phyloP scores from a whole-genome alignment of 257 asterid species.

The Fraxinus pennsylvanica region DNA sequence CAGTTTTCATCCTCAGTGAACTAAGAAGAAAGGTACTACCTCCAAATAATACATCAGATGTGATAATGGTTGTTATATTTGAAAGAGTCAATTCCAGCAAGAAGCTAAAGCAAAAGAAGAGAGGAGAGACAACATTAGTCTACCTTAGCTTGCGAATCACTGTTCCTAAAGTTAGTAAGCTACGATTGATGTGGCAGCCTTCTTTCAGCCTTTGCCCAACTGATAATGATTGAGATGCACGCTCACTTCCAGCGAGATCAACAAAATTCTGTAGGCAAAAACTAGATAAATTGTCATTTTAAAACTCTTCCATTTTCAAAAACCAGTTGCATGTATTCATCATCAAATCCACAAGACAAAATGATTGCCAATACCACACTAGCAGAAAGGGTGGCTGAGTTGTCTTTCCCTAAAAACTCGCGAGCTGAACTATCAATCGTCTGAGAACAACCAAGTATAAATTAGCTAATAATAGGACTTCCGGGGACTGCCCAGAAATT shows the following conservation, averaged over 20 bases:
- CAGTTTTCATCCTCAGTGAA: not conserved
- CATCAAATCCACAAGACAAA: not conserved
- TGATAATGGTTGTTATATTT: not conserved
- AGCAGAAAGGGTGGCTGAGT: conserved; percentile 96
- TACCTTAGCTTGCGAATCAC: conserved; percentile 81
- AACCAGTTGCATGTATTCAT: conserved; percentile 21
- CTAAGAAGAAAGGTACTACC: not conserved
- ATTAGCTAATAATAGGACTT: not conserved
- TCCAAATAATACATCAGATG: not conserved
- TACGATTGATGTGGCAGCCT: conserved; percentile 98
- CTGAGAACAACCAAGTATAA: conserved; percentile 43
- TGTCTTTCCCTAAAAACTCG: conserved; percentile 90
- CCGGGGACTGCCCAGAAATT: not conserved
- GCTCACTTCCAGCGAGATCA: conserved; percentile 99
- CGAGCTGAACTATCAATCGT: conserved; percentile 98
- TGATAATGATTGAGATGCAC: conserved; percentile 95
- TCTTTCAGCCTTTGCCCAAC: conserved; percentile 97
- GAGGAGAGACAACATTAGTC: not conserved
- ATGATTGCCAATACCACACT: conserved; percentile 16
- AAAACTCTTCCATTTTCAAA: conserved; percentile 8
- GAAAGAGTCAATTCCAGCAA: not conserved
- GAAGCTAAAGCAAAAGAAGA: not conserved
- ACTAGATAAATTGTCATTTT: conserved; percentile 15
- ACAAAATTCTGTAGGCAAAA: conserved; percentile 81
- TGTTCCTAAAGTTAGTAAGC: conserved; percentile 86